Conservation (phyloP, 140 eudicot genomes). For the Stevia rebaudiana region DNA sequence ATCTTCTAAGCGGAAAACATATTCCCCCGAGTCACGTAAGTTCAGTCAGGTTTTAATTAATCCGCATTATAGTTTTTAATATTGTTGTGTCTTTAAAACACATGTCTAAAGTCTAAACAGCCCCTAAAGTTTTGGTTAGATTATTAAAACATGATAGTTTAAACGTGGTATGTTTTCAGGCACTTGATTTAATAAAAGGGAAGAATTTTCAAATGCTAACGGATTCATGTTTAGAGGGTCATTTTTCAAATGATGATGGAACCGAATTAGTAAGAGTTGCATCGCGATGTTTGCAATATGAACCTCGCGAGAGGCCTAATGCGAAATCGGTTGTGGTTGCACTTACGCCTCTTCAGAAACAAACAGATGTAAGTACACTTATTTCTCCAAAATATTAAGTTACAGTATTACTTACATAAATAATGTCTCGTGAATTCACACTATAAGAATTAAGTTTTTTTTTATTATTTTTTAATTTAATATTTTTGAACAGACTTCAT, state of each 20-base stretch:
- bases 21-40: constrained; percentile 95
- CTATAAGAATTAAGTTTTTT: background rate
- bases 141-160: background rate
- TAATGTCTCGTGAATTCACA: background rate
- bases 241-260: constrained; percentile 86
- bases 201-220: constrained; percentile 71
- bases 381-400: background rate
- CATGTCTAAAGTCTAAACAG: background rate
- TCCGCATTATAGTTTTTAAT: background rate
- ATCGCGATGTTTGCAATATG: constrained; percentile 87
- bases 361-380: constrained; percentile 51
- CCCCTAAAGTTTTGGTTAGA: background rate
- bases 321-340: constrained; percentile 71
- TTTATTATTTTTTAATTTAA: constrained; percentile 3
- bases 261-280: constrained; percentile 80
- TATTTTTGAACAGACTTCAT: constrained; percentile 50
- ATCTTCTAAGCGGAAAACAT: constrained; percentile 94
- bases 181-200: constrained; percentile 83
- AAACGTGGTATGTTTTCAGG: constrained; percentile 34
- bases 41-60: background rate
- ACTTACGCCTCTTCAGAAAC: constrained; percentile 74
- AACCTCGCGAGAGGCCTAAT: constrained; percentile 91
- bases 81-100: background rate
- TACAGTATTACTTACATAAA: background rate
- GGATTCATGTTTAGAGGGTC: constrained; percentile 94